A percentile compares a stretch with the other conserved stretches of the same genome.
Conservation (phyloP, 2,329 filamentous ascomycete genomes). For the Endoconidiophora laricicola region DNA sequence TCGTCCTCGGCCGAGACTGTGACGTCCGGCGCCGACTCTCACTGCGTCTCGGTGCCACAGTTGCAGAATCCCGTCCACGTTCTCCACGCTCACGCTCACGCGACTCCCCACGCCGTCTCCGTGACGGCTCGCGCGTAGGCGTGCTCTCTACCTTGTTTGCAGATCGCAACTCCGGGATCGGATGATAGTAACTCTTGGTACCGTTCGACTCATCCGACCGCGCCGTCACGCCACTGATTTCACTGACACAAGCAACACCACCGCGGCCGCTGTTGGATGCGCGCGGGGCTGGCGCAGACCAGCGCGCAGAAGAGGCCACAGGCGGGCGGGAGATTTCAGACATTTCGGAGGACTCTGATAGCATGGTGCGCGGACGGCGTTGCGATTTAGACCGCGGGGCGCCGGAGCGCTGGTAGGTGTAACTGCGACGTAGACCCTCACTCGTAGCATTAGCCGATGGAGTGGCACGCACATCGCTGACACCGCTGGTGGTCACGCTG, state of each 20-base stretch:
- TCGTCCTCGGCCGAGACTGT: constrained; percentile 8
- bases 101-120: constrained; percentile 4
- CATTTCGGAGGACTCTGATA: constrained; percentile 11
- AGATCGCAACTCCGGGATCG: constrained; percentile 34
- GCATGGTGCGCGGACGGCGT: constrained; percentile 17
- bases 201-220: constrained; percentile 29
- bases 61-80: not conserved
- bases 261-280: constrained; percentile 4
- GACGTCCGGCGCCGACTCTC: constrained; percentile 2
- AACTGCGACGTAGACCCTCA: constrained; percentile 27
- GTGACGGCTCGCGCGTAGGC: constrained; percentile 10
- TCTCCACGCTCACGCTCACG: not conserved
- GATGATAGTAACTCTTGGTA: constrained; percentile 40
- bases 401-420: constrained; percentile 32
- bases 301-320: not conserved
- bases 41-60: not conserved
- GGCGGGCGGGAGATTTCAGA: constrained; percentile 16
- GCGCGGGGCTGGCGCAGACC: not conserved
- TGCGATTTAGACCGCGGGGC: constrained; percentile 14
- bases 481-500: not conserved
- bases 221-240: constrained; percentile 14
- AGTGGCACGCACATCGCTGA: constrained; percentile 4
- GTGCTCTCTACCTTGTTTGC: constrained; percentile 12
- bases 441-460: not conserved
- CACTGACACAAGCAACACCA: constrained; percentile 1